A percentile compares a stretch with the other conserved stretches of the same genome.
phyloP scores from a whole-genome alignment of 2,329 filamentous ascomycete species.

The Tolypocladium sp. region DNA sequence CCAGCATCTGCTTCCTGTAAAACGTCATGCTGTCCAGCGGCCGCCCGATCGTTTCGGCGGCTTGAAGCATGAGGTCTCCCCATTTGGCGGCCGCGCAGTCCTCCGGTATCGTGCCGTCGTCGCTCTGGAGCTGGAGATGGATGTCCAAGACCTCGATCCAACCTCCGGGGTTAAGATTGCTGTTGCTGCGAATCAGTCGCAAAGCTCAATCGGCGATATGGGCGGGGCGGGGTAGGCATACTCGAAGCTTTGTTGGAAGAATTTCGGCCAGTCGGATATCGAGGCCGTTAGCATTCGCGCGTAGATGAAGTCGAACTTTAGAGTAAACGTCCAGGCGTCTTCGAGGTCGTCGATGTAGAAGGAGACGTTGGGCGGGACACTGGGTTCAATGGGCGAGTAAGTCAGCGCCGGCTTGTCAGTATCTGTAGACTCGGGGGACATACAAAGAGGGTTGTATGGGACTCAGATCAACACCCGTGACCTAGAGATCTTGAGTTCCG shows the following conservation, averaged over 20 bases:
- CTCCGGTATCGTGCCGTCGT: constrained; percentile 28
- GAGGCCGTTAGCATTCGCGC: constrained; percentile 27
- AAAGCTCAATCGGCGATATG: not conserved
- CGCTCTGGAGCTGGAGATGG: constrained; percentile 25
- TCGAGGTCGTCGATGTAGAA: constrained; percentile 37
- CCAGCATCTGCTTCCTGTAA: constrained; percentile 29
- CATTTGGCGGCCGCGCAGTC: constrained; percentile 18
- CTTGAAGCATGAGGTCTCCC: constrained; percentile 18
- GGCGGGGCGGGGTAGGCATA: not conserved
- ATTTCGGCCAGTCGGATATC: constrained; percentile 23
- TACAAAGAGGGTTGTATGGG: constrained; percentile 30
- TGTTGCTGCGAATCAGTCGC: not conserved
- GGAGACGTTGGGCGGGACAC: constrained; percentile 37
- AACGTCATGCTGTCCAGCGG: constrained; percentile 16
- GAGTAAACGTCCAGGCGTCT: constrained; percentile 27
- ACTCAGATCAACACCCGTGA: constrained; percentile 32
- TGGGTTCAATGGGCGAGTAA: constrained; percentile 2
- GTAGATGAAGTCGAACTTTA: constrained; percentile 32
- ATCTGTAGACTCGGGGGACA: not conserved
- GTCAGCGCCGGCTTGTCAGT: not conserved
- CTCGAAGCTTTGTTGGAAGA: constrained; percentile 26
- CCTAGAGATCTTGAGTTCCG: constrained; percentile 5
- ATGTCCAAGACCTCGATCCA: constrained; percentile 35
- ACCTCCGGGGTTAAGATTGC: constrained; percentile 30
- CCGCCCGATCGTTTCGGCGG: constrained; percentile 18